phyloP scores from a whole-genome alignment of 2,329 filamentous ascomycete species.

The Amphichorda felina region DNA sequence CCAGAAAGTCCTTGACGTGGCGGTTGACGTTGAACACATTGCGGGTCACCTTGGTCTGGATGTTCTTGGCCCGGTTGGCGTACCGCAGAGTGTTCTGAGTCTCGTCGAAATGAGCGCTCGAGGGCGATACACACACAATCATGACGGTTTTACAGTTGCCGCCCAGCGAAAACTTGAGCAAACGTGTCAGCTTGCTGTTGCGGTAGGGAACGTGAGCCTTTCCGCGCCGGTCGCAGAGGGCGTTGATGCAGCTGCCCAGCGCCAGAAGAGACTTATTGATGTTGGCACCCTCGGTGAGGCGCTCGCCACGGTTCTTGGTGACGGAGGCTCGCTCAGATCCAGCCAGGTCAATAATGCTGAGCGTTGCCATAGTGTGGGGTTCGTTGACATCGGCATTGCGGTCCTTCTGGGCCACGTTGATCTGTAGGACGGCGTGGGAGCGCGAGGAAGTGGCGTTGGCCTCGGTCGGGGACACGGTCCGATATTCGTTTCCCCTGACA shows the following conservation, averaged over 20 bases:
- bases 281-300: conserved; percentile 87
- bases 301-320: conserved; percentile 90
- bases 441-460: conserved; percentile 96
- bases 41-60: conserved; percentile 97
- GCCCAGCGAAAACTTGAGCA: conserved; percentile 93
- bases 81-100: conserved; percentile 97
- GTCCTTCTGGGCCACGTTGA: conserved; percentile 91
- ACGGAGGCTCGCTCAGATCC: conserved; percentile 93
- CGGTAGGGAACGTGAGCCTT: conserved; percentile 92
- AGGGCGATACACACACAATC: conserved; percentile 97
- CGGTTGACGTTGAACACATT: conserved; percentile 99
- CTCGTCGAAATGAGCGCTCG: conserved; percentile 93
- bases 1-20: conserved; percentile 97
- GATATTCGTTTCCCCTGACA: conserved; percentile 82
- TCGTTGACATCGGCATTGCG: conserved; percentile 86
- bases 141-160: conserved; percentile 99
- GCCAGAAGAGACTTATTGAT: conserved; percentile 98
- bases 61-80: conserved; percentile 96
- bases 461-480: conserved; percentile 92
- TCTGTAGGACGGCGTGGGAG: conserved; percentile 93
- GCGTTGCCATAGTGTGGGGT: conserved; percentile 93
- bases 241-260: conserved; percentile 94
- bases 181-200: conserved; percentile 90
- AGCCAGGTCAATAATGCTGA: conserved; percentile 95
- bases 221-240: conserved; percentile 84